These are phyloP conservation scores for Euryodendron excelsum DNA, from an alignment of 148 eudicot genomes.

Conservation along the genomic window DNA sequence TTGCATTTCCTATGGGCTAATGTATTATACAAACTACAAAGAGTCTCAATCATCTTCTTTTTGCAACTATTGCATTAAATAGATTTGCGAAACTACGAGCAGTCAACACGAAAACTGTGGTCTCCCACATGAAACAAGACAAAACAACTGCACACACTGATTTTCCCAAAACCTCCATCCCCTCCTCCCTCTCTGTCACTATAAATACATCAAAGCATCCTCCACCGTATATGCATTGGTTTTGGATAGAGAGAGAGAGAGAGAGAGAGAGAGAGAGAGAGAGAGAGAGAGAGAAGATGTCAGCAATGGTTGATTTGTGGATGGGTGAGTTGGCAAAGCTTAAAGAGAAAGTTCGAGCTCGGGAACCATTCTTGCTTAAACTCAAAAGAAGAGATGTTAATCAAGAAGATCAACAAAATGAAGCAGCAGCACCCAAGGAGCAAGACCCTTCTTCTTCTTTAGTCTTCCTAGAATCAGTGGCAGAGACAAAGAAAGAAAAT, in stretches of 20 bases:
- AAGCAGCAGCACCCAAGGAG: not conserved
- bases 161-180: not conserved
- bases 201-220: not conserved
- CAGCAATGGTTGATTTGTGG: slow-evolving; percentile 37
- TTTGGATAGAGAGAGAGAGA: no score
- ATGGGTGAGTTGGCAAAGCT: slow-evolving; percentile 40
- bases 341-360: slow-evolving; percentile 28
- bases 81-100: not conserved
- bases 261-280: no score
- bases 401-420: slow-evolving; percentile 2
- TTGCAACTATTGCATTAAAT: not conserved
- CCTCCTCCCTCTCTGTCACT: slow-evolving; percentile 1
- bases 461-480: not conserved
- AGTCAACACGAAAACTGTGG: slow-evolving; percentile 11
- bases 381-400: slow-evolving; percentile 14
- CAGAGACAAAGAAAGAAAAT: slow-evolving; percentile 12
- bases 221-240: no score
- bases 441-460: not conserved
- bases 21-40: no score
- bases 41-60: no score
- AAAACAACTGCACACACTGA: not conserved
- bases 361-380: slow-evolving; percentile 28
- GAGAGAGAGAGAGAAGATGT: slow-evolving; percentile 19
- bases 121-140: not conserved
- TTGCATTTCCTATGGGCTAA: not conserved